Conservation (phyloP, 495 filamentous ascomycete genomes). For the Penicillium steckii region DNA sequence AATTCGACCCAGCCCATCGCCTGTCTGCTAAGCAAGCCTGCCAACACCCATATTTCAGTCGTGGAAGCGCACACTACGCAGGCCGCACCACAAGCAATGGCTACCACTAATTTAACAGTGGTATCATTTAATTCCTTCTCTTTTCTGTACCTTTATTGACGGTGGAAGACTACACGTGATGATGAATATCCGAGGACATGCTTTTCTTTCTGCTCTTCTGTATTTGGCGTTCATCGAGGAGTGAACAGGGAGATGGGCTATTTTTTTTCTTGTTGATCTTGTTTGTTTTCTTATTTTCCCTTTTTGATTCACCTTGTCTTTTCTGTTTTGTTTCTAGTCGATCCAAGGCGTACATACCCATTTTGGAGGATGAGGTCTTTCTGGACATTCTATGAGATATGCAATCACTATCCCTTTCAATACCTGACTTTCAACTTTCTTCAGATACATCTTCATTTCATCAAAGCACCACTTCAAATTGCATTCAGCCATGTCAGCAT, state of each 20-base stretch:
- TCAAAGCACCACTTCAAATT: neutral
- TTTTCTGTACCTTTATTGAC: constrained; percentile 24
- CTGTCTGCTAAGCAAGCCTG: constrained; percentile 96
- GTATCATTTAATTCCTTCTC: neutral
- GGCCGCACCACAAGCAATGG: constrained; percentile 46
- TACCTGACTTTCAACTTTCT: neutral
- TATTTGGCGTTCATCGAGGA: constrained; percentile 40
- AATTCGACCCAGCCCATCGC: constrained; percentile 90
- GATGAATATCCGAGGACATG: constrained; percentile 8
- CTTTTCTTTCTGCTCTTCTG: constrained; percentile 28
- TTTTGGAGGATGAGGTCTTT: constrained; percentile 8
- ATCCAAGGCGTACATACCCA: constrained; percentile 38
- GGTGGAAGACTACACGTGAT: constrained; percentile 7
- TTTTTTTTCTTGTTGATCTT: constrained; percentile 17
- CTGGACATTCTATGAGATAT: neutral
- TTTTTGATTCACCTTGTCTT: neutral
- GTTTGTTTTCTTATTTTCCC: neutral
- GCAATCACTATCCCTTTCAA: neutral
- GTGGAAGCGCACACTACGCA: constrained; percentile 56
- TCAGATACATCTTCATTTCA: neutral
- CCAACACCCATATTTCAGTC: constrained; percentile 87
- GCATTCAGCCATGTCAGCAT: constrained; percentile 18
- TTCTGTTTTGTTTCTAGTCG: constrained; percentile 20
- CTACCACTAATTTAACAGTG: constrained; percentile 27
- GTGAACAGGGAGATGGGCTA: constrained; percentile 31